Evolutionary conservation across 257 asterid genomes (phyloP).

Genomic region (Plectranthus barbatus): DNA sequence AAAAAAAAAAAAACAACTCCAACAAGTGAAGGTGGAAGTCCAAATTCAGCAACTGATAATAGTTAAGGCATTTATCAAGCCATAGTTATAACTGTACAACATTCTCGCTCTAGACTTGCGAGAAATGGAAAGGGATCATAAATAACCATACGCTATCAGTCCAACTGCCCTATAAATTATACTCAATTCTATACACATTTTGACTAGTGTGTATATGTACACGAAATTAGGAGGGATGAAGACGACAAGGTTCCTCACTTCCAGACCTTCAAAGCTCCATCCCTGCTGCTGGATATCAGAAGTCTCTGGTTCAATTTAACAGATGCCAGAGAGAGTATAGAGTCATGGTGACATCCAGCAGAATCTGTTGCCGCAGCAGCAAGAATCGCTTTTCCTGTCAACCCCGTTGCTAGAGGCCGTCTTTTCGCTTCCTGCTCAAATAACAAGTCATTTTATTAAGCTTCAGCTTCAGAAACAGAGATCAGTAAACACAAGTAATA

Average conservation of each 20-base stretch:
- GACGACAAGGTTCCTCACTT: conserved; percentile 41
- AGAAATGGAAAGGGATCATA: not conserved
- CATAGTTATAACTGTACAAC: not conserved
- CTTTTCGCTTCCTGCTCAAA: conserved; percentile 73
- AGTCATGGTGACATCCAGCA: conserved; percentile 95
- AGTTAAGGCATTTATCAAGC: not conserved
- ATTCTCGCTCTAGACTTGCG: not conserved
- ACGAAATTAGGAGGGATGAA: conserved; percentile 19
- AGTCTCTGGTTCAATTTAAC: conserved; percentile 94
- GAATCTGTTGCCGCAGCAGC: conserved; percentile 90
- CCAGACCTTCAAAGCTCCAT: conserved; percentile 98
- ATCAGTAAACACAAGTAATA: no score
- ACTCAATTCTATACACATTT: conserved; percentile 27
- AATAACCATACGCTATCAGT: not conserved
- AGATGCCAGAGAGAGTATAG: conserved; percentile 79
- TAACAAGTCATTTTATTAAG: conserved; percentile 6
- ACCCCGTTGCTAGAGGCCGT: conserved; percentile 55
- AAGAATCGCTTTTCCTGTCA: conserved; percentile 64
- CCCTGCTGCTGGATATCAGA: conserved; percentile 91
- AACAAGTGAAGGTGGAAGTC: no score
- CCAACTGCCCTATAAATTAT: not conserved
- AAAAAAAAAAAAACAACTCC: no score
- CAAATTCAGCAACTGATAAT: no score
- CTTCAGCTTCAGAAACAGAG: not conserved
- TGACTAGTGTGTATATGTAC: conserved; percentile 30